Conservation (phyloP, 2,329 filamentous ascomycete species). For the Stagonosporopsis tanaceti region DNA sequence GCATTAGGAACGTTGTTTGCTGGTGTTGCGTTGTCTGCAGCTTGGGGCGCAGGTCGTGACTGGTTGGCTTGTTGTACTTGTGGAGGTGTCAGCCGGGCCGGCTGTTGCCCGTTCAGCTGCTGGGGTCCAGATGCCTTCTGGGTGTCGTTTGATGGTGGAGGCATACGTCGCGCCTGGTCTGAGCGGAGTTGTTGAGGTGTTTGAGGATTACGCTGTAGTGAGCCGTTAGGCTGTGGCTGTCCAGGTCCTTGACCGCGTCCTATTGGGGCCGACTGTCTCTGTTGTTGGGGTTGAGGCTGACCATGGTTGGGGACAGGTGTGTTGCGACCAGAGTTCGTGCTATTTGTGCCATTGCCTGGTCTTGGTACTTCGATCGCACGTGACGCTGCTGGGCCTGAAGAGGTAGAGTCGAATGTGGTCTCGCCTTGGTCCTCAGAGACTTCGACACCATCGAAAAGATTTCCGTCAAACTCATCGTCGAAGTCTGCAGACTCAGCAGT, state of each 20-base stretch:
- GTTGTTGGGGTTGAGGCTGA: slow-evolving; percentile 30
- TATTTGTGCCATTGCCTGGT: slow-evolving; percentile 22
- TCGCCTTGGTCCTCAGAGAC: slow-evolving; percentile 71
- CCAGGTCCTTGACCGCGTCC: slow-evolving; percentile 30
- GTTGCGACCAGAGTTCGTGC: slow-evolving; percentile 29
- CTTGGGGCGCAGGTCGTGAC: slow-evolving; percentile 24
- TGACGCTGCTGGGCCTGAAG: slow-evolving; percentile 24
- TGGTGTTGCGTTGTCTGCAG: slow-evolving; percentile 14
- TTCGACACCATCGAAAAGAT: slow-evolving; percentile 64
- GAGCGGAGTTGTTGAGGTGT: slow-evolving; percentile 37
- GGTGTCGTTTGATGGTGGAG: slow-evolving; percentile 33
- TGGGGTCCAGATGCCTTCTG: slow-evolving; percentile 28
- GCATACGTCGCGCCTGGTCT: slow-evolving; percentile 32
- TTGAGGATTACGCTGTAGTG: slow-evolving; percentile 42
- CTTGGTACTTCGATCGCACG: slow-evolving; percentile 24
- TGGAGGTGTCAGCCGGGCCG: slow-evolving; percentile 34
- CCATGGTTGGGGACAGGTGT: slow-evolving; percentile 32
- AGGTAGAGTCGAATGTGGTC: slow-evolving; percentile 39
- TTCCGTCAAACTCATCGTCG: slow-evolving; percentile 65
- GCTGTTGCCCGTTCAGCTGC: slow-evolving; percentile 30
- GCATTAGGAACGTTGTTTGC: slow-evolving; percentile 25
- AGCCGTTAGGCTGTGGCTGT: slow-evolving; percentile 28
- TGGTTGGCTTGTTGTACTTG: slow-evolving; percentile 32
- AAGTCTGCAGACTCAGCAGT: slow-evolving; percentile 56
- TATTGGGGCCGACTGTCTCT: slow-evolving; percentile 35